Base-by-base conservation (phyloP, 2,329 filamentous ascomycete genomes). In the Pseudopyricularia cyperi region DNA sequence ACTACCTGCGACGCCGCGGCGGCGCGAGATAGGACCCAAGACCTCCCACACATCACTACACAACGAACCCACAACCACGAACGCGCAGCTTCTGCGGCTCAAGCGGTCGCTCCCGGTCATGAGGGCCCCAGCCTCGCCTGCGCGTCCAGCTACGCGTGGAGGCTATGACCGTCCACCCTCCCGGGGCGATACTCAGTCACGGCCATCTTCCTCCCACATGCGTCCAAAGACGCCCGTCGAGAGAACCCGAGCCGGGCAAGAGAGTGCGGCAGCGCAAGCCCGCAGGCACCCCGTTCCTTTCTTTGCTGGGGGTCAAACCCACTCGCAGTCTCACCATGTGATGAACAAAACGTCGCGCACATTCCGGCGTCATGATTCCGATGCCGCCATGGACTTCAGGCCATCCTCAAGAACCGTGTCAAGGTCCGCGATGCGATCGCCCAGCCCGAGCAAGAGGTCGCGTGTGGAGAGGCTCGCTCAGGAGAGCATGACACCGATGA, bases 341-440 rank as follows among this genome's bases (percentile, higher is more conserved):
- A 79, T 78, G 48, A 74, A 86, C 42, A 95, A 89, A 68, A 74
- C 70, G 47, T 74, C 82, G 28, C 82, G 87, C 33, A 73, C 79
- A 35, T 83, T 90, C 62, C 81, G 89, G 46, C 86, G 91, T 46
- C 83, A 89, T 61, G 88, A 94, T 60, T 95, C 89, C 8, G 89
- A 95, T 51, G 79, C 80, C 55, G 75, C 73, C 26, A 70, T 76
- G 28, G 80, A 84, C 34, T 64, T 75, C 46, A 73, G 80, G 28
- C 77, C 80, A 4, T 65, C 67, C 34, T 83, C 80, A 9, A 72
- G 80, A 22, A 66, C 77, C 1, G 65, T 80, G 33, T 83, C 80
- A 35, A 74, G 80, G 57, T 73, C 76, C 32, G 73, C 72, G 6
- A 71, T 79, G 62, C 74, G 80, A 46, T 81, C 78, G 44, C 80